These are phyloP conservation scores for Verticillium isaacii DNA, from an alignment of 2,329 filamentous ascomycete genomes.

Conservation along the genomic window DNA sequence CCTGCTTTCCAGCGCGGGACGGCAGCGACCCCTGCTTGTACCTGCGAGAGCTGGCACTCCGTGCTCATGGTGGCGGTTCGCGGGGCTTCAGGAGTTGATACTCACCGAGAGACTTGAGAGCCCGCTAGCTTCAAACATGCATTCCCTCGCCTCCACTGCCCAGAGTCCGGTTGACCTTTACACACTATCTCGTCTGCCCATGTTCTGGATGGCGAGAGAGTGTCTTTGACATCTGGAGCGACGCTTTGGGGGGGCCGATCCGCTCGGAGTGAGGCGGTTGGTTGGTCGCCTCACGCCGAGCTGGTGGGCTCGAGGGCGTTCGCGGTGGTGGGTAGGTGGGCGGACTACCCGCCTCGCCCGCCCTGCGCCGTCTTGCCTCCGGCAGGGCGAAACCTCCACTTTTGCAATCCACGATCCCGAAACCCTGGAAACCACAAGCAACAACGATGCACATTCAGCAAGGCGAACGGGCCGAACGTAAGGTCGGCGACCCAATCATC, in stretches of 20 bases:
- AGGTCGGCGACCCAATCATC: background rate
- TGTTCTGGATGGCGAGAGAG: background rate
- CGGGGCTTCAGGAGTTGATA: background rate
- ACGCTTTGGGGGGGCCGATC: background rate
- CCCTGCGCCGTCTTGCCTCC: background rate
- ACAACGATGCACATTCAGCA: background rate
- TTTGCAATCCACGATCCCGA: background rate
- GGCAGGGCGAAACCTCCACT: background rate
- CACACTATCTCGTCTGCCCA: background rate
- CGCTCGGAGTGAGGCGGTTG: background rate
- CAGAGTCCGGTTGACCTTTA: background rate
- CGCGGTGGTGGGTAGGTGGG: background rate
- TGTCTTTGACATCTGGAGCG: background rate
- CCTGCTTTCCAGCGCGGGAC: background rate
- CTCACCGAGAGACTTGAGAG: background rate
- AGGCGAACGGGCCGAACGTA: background rate
- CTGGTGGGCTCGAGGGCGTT: background rate
- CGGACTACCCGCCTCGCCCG: background rate
- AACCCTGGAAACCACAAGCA: background rate
- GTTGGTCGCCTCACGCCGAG: background rate
- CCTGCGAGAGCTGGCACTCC: background rate
- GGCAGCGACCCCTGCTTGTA: background rate
- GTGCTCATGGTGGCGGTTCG: background rate
- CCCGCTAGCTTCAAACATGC: slow-evolving; percentile 2
- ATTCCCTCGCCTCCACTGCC: background rate